A percentile compares a stretch with the other conserved stretches of the same genome.
Conservation (phyloP, 192 early-diverging fungal genomes). For the Coemansia erecta region DNA sequence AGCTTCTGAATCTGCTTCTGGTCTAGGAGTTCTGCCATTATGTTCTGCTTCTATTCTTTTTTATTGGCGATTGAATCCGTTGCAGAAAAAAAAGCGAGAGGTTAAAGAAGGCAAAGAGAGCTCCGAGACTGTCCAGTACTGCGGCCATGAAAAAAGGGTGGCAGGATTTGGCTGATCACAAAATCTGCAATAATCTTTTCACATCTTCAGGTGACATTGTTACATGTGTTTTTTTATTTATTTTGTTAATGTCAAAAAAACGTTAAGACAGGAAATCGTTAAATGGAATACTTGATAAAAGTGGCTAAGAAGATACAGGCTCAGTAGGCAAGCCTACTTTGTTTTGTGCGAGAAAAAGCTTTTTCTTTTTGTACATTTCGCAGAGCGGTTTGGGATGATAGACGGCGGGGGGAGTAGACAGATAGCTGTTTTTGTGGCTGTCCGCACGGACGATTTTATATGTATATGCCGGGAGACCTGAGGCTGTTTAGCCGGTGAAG, state of each 20-base stretch:
- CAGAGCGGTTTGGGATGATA: background rate
- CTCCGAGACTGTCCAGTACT: background rate
- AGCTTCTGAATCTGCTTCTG: slow-evolving; percentile 45
- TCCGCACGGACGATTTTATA: too few species aligned
- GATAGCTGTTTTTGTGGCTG: background rate
- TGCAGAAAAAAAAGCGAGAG: background rate
- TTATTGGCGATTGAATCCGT: background rate
- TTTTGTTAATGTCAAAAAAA: background rate
- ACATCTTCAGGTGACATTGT: too few species aligned
- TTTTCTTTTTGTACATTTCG: slow-evolving; percentile 5
- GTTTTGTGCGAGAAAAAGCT: too few species aligned
- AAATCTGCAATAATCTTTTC: too few species aligned
- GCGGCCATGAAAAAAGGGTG: background rate
- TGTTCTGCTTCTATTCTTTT: background rate
- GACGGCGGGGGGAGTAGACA: background rate
- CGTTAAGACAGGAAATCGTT: background rate
- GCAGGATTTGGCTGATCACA: too few species aligned
- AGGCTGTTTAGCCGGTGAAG: background rate
- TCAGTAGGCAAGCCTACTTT: background rate
- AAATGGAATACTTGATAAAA: background rate
- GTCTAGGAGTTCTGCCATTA: slow-evolving; percentile 40
- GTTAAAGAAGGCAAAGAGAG: too few species aligned
- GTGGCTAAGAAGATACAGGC: background rate
- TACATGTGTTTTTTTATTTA: too few species aligned
- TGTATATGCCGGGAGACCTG: too few species aligned